Evolutionary conservation across 192 early-diverging fungal genomes (phyloP), one percentile per base, ranked within the genome.

Genomic region (Coemansia sp.): DNA sequence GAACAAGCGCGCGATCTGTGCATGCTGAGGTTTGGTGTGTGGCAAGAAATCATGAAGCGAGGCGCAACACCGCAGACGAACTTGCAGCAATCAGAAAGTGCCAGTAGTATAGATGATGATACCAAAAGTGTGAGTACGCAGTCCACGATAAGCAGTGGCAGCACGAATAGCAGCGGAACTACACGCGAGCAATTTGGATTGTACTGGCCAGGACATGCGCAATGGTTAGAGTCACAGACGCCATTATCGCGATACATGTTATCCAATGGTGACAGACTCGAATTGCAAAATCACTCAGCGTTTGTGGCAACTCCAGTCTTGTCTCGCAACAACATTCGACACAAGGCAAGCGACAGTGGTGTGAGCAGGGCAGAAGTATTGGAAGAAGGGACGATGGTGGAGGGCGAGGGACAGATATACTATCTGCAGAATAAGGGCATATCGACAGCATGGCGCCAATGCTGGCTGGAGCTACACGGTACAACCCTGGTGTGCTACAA

Each of bases 1-100:
- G 68, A 67, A 7, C 82, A 83, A 64, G 82, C 82, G 18, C 62
- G 73, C 0, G 82, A 83, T 19, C 61, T 83, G 9, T 83, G 76
- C 57, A 75, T 83, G 73, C 60, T 83, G 51, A 52, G 74, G 65
- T 83, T 75, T 55, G 78, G 68, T 28, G 68, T 80, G 7, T 83
- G 82, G 82, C 69, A 65, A 31, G 66, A 62, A 0, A 32, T 78
- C 22, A 66, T 78, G 67, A 60, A 62, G 22, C 58, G 58, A 48
- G 66, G 68, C 5, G 49, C 49, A 8, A 25, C 49, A 25, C 21
- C 4, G 49, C 21, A n/a, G 21, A 3, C 21, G 10, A 19, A 25
- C 3, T 22, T 10, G 2, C 49, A 25, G 1, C 4, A 19, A 1
- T 8, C 49, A 10, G 49, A 51, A 49, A 60, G 4, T 28, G 58